Conservation (phyloP, 371 early-diverging fungal species). For the Entomophthora muscae region DNA sequence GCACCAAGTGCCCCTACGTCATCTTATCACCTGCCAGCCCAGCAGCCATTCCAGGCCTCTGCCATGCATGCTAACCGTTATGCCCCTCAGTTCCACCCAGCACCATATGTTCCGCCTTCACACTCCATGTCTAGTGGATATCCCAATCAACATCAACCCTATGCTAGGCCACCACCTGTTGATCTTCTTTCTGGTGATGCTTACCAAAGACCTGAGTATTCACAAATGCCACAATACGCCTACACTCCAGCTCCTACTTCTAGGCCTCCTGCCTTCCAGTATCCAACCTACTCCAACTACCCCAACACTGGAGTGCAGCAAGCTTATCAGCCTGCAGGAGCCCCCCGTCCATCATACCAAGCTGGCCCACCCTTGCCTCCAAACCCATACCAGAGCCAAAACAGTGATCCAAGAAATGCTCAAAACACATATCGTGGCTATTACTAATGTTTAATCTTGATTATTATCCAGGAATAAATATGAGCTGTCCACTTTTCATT, state of each 20-base stretch:
- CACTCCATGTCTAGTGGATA: background rate
- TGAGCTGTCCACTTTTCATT: too few relatives aligned
- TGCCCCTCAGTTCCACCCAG: background rate
- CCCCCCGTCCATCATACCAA: background rate
- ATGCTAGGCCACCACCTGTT: background rate
- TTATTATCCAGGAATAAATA: too few relatives aligned
- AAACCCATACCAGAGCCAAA: background rate
- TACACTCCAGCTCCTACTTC: background rate
- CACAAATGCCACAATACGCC: background rate
- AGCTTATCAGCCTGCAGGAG: background rate
- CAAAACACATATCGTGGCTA: background rate
- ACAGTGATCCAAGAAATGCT: background rate
- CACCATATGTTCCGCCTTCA: background rate
- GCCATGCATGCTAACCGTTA: background rate
- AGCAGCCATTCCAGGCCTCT: background rate
- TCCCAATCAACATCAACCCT: background rate
- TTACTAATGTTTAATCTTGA: background rate
- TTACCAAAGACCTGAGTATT: background rate
- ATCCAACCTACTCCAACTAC: background rate
- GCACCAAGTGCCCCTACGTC: background rate
- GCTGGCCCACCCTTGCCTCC: background rate
- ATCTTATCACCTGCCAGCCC: too few relatives aligned
- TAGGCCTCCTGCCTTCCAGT: background rate
- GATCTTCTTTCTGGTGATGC: background rate
- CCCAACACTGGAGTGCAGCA: background rate